phyloP scores from a whole-genome alignment of 352 stramenopile species.

The Peronospora tabacina region DNA sequence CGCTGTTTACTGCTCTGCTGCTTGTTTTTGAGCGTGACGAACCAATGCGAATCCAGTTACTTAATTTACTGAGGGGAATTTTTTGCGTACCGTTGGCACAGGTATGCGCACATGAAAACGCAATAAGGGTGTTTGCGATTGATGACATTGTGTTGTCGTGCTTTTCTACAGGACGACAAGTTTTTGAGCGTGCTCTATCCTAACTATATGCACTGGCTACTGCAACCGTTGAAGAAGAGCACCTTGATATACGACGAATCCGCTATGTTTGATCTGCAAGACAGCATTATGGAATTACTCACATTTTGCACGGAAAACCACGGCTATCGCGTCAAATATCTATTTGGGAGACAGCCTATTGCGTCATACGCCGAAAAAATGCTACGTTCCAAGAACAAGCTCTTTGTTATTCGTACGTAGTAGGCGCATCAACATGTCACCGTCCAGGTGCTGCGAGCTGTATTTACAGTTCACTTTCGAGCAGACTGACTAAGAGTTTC shows the following conservation, averaged over 20 bases:
- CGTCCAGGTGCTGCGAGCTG: conserved; percentile 19
- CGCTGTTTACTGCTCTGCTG: conserved; percentile 64
- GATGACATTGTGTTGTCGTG: background rate
- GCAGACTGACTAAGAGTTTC: background rate
- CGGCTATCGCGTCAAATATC: conserved; percentile 82
- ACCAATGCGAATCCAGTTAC: conserved; percentile 49
- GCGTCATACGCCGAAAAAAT: conserved; percentile 65
- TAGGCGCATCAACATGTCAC: conserved; percentile 13
- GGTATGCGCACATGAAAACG: conserved; percentile 21
- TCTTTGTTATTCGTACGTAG: conserved; percentile 72
- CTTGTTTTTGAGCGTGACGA: conserved; percentile 64
- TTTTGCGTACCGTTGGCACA: conserved; percentile 63
- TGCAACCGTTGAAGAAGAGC: conserved; percentile 71
- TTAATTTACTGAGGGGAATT: conserved; percentile 62
- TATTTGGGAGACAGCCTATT: conserved; percentile 74
- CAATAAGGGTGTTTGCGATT: background rate
- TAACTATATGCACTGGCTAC: conserved; percentile 82
- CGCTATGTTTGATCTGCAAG: conserved; percentile 65
- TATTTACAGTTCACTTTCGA: background rate
- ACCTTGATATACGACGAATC: conserved; percentile 33
- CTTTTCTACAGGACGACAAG: conserved; percentile 60
- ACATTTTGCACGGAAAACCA: conserved; percentile 83
- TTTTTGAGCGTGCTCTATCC: conserved; percentile 82
- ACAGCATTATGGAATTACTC: conserved; percentile 78
- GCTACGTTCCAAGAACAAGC: conserved; percentile 75